Percentiles rank a stretch among this genome's conserved stretches.
These are phyloP conservation scores for Beauveria pseudobassiana DNA, from an alignment of 2,329 filamentous ascomycete species.

Conservation along the genomic window DNA sequence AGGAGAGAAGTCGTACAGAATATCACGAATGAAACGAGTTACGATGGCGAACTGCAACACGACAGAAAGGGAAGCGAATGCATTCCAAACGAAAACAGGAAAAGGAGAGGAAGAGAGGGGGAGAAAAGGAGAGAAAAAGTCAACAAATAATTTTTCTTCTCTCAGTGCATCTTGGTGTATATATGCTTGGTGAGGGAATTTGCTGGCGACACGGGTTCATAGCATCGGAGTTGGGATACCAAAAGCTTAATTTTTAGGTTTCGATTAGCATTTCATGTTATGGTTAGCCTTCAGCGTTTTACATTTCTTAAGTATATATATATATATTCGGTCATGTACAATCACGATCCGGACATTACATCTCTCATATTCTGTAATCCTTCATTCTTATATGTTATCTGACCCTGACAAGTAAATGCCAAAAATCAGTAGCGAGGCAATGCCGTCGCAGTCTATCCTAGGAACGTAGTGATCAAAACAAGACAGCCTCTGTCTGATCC, in stretches of 20 bases:
- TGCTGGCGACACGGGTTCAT: background rate
- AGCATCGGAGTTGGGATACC: constrained; percentile 3
- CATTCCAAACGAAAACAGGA: background rate
- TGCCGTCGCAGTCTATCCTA: constrained; percentile 1
- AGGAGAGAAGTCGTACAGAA: background rate
- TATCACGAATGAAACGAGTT: background rate
- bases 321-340: background rate
- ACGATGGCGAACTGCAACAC: background rate
- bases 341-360: background rate
- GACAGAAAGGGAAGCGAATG: too few species aligned
- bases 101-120: background rate
- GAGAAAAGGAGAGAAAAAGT: too few species aligned
- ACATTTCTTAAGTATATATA: background rate
- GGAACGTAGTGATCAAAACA: background rate
- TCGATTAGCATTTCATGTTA: background rate
- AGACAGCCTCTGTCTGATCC: background rate
- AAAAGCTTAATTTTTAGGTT: background rate
- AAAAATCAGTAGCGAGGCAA: background rate
- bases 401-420: background rate
- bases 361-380: background rate
- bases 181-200: background rate
- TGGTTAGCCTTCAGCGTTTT: background rate
- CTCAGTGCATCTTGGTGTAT: background rate
- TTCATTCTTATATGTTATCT: background rate
- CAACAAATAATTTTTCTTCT: too few species aligned